Percentiles rank a stretch among this genome's conserved stretches.
Evolutionary conservation across 768 basidiomycete genomes (phyloP).

Genomic region (Agrocybe praecox): DNA sequence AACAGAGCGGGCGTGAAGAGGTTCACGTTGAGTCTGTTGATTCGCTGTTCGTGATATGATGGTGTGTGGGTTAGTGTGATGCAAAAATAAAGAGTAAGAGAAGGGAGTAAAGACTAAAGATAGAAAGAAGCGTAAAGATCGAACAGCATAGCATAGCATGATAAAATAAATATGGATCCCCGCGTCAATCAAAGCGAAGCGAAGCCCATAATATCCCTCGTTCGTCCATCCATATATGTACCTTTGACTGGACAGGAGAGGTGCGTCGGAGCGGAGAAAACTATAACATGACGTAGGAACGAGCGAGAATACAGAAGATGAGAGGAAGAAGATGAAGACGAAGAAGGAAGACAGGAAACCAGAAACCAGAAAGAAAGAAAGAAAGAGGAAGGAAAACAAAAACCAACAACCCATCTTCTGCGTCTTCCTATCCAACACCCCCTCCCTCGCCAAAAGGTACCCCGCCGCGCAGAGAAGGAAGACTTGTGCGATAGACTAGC

Average conservation of each 20-base stretch:
- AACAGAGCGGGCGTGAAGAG: slow-evolving; percentile 88
- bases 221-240: no score
- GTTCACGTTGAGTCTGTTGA: slow-evolving; percentile 83
- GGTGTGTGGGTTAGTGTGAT: no score
- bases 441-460: slow-evolving; percentile 74
- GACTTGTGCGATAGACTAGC: slow-evolving; percentile 86
- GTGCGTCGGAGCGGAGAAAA: no score
- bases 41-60: slow-evolving; percentile 72
- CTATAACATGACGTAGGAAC: no score
- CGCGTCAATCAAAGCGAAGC: background rate
- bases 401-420: slow-evolving; percentile 65
- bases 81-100: no score
- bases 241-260: no score
- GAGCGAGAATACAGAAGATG: no score
- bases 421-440: slow-evolving; percentile 88
- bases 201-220: background rate
- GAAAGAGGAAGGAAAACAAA: background rate
- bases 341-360: no score
- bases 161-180: no score
- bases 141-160: background rate
- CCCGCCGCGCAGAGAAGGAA: slow-evolving; percentile 85
- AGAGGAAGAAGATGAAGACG: no score
- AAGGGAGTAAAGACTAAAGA: no score
- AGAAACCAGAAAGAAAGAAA: no score
- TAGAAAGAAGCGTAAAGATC: background rate